Base-by-base conservation (phyloP, 805 yeast genomes). In the Hanseniaspora nectarophila region DNA sequence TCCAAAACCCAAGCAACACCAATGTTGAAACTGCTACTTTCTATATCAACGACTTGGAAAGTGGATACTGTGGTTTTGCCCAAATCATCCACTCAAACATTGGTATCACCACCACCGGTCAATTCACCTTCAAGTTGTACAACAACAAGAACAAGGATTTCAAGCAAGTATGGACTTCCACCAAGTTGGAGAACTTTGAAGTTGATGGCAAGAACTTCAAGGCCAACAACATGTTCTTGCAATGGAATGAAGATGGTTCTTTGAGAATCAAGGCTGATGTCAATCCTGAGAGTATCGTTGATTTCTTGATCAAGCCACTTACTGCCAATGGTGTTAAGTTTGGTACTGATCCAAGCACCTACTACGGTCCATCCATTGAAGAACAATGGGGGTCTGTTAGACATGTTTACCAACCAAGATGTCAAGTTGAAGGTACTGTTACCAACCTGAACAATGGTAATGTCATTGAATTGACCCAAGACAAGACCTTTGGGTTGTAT, bases 311-410 rank as follows among this genome's bases (percentile, higher is more conserved):
- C 60, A 73, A 72, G 28, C 75, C 79, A 57, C 63, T 76, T 49
- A 81, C 81, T 13, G 83, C 85, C 13, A 34, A 42, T 26, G 95
- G 95, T 44, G 82, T 89, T 60, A 86, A 88, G 68, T 83, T 90
- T 59, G 98, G 97, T 61, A 74, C 76, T 47, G 86, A 89, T 63
- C 97, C 97, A 57, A 70, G 76, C 44, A 83, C 96, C 13, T 73
- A 75, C 57, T 92, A 88, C 64, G 98, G 98, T 57, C 86, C 86
- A 39, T 87, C 89, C 63, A 61, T 74, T 15, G 75, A 73, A 34
- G 78, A 84, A 56, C 97, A 97, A 32, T 92, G 98, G 98, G 98
- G 98, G 15, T 74, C 84, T 8, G 89, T 92, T 95, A 80, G 97
- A 67, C 98, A 92, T 64, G 70, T 80, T 7, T 92, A 92, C 69